Conservation (phyloP, 306 rosid genomes). For the Prosopis cineraria region DNA sequence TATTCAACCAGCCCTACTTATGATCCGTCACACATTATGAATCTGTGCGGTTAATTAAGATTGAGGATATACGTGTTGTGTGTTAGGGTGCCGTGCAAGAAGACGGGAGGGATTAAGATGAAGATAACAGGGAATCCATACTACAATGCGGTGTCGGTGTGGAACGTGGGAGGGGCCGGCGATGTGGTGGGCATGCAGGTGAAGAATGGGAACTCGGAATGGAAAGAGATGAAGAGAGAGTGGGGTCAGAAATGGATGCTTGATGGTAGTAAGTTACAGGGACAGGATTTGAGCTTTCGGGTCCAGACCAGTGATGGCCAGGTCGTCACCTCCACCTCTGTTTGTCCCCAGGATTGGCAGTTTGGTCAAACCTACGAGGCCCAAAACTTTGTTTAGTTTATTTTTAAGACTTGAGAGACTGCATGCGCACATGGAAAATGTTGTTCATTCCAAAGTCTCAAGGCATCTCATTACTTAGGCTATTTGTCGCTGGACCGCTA, state of each 20-base stretch:
- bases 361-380: conserved; percentile 62
- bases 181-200: conserved; percentile 45
- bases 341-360: conserved; percentile 54
- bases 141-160: conserved; percentile 45
- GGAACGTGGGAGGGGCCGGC: conserved; percentile 68
- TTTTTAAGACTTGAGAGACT: no score
- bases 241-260: conserved; percentile 68
- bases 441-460: no score
- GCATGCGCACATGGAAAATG: no score
- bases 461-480: no score
- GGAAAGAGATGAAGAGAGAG: conserved; percentile 41
- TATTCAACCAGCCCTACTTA: neutral
- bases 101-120: conserved; percentile 51
- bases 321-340: conserved; percentile 40
- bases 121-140: conserved; percentile 61
- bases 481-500: no score
- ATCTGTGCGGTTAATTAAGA: neutral
- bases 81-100: conserved; percentile 43
- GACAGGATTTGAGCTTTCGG: conserved; percentile 50
- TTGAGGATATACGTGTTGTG: no score
- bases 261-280: conserved; percentile 40
- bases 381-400: conserved; percentile 42
- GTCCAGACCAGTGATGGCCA: conserved; percentile 52
- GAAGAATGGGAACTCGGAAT: conserved; percentile 43
- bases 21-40: no score